Evolutionary conservation across 768 basidiomycete species (phyloP), one percentile per base, ranked within the genome.

Genomic region (Termitomyces sp.): DNA sequence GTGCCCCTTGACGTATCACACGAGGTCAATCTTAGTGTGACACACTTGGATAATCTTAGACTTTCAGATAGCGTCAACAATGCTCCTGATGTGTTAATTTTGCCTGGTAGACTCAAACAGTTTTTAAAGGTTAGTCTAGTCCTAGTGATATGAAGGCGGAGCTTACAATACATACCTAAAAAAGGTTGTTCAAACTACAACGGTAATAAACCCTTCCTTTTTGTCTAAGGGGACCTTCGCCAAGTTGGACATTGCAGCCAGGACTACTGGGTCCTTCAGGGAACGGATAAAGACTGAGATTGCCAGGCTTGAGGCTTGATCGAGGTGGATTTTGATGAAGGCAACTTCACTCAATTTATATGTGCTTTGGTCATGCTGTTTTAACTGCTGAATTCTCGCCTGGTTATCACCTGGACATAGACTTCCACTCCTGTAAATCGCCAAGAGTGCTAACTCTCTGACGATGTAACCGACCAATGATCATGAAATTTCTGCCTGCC

Each of bases 11-110:
- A 89, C 6, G 70, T 88, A 17, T 76, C 86, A 1, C 76, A 81
- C 37, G 93, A 96, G 65, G 84, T 98, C 56, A 95, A 97, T 66
- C 79, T 99, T 40, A 94, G 97, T 65, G 78, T 97, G 16, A 85
- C 89, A 19, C 96, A 98, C 72, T 80, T 79, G 27, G 72, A 75
- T 25, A 70, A 66, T 3, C 68, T 78, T 30, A 72, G 67, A 21
- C 67, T 83, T 34, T 70, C 67, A 21, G 68, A 68, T 46, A 72
- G 72, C 1, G 67, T 59, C 10, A 72, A 74, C 5, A 79, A 78
- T 28, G 84, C 83, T 0, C 95, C 94, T 1, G 90, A 96, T 66
- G 81, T 98, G 4, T 74, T 98, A 42, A 82, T 99, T 45, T 66
- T 95, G 1, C 94, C 97, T 0, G 95, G 94, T 68, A 80, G 86